Evolutionary conservation across 1,284 basidiomycete species (phyloP), one percentile per base, ranked within the genome.

Genomic region (Ceratobasidium sp.): DNA sequence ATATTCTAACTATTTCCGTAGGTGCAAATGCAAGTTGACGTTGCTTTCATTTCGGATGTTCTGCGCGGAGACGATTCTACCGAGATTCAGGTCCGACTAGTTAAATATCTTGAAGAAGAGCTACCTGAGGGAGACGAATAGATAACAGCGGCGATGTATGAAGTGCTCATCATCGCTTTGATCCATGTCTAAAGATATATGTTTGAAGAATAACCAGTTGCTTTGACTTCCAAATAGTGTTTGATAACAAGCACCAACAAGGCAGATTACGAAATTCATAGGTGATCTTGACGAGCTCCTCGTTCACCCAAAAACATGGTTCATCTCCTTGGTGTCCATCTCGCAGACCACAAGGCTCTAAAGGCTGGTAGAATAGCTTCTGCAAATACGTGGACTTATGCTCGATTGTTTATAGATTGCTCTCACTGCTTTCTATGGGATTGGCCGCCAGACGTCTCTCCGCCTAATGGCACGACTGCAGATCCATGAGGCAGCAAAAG

Each of bases 11-110:
- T 7, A 11, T 49, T 3, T 0, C 15, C 47, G 1, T 83, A 98
- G 96, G 92, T 98, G 35, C 97, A 99, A 84, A 94, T 99, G 90
- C 97, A 98, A 84, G 96, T 98, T 13, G 93, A 96, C 79, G 92
- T 91, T 23, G 90, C 91, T 69, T 99, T 99, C 84, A 83, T 98
- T 20, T 95, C 95, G 2, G 98, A 99, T 81, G 90, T 92, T 15
- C 86, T 99, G 78, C 87, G 95, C 77, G 98, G 98, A 0, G 97
- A 99, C 82, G 97, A 99, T 81, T 90, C 87, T 77, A 99, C 98
- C 11, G 97, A 98, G 84, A 92, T 99, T 79, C 89, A 94, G 71
- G 97, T 99, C 73, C 92, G 90, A 78, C 86, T 99, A 78, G 85
- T 98, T 77, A 94, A 96, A 83, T 93, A 97, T 82, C 85, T 99